phyloP scores from a whole-genome alignment of 345 rosid genomes.

The Pistacia atlantica region DNA sequence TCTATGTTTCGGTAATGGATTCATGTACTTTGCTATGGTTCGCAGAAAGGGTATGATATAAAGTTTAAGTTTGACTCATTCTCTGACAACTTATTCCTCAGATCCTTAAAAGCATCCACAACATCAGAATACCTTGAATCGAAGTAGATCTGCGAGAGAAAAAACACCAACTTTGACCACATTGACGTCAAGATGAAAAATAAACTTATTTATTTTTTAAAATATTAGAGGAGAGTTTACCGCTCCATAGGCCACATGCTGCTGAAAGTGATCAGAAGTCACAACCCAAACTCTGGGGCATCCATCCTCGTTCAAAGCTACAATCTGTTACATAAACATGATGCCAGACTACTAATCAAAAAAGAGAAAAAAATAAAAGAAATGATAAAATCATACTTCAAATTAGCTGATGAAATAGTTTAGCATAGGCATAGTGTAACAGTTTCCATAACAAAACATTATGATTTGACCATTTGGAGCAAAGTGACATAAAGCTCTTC shows the following conservation, averaged over 20 bases:
- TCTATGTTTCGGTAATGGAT: background rate
- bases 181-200: background rate
- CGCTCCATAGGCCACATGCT: constrained; percentile 91
- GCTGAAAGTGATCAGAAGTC: constrained; percentile 81
- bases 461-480: background rate
- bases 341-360: constrained; percentile 21
- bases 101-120: constrained; percentile 83
- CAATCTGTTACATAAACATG: constrained; percentile 54
- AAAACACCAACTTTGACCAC: constrained; percentile 3
- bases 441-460: background rate
- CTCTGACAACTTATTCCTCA: constrained; percentile 65
- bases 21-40: background rate
- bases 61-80: constrained; percentile 28
- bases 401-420: constrained; percentile 2
- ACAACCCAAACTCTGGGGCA: constrained; percentile 97
- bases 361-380: background rate
- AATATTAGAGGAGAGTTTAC: constrained; percentile 37
- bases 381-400: background rate
- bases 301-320: constrained; percentile 80
- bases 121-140: constrained; percentile 87
- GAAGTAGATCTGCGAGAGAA: constrained; percentile 55
- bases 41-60: background rate
- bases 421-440: background rate
- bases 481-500: background rate
- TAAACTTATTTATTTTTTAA: background rate